Evolutionary conservation across 2,329 filamentous ascomycete species (phyloP).

Genomic region (Ilyonectria destructans): DNA sequence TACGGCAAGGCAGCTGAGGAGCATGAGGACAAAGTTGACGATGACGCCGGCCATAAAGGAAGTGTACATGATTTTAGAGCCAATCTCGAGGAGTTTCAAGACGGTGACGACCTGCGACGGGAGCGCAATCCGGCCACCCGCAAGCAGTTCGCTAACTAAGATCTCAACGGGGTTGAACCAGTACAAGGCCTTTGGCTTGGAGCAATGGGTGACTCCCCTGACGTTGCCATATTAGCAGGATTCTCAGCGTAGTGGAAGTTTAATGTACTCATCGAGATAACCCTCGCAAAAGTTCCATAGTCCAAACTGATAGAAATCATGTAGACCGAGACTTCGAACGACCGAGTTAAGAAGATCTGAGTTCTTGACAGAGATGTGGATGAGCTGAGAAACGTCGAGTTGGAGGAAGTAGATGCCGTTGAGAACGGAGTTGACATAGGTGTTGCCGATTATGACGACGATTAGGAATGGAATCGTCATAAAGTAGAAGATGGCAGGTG

Average conservation of each 20-base stretch:
- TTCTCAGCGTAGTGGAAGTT: not conserved
- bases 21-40: slow-evolving; percentile 81
- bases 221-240: slow-evolving; percentile 58
- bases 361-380: slow-evolving; percentile 81
- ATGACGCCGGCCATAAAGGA: slow-evolving; percentile 83
- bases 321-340: slow-evolving; percentile 86
- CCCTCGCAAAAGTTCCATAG: slow-evolving; percentile 95
- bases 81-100: slow-evolving; percentile 80
- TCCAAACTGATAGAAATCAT: slow-evolving; percentile 95
- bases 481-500: slow-evolving; percentile 80
- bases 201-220: slow-evolving; percentile 84
- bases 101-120: slow-evolving; percentile 82
- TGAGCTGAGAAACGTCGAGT: slow-evolving; percentile 86
- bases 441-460: slow-evolving; percentile 85
- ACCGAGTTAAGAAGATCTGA: slow-evolving; percentile 87
- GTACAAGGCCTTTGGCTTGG: slow-evolving; percentile 78
- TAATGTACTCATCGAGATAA: slow-evolving; percentile 74
- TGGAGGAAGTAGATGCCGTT: slow-evolving; percentile 87
- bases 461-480: slow-evolving; percentile 85
- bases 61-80: slow-evolving; percentile 90
- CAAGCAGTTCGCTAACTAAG: slow-evolving; percentile 83
- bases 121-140: slow-evolving; percentile 87
- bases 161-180: slow-evolving; percentile 95
- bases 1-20: slow-evolving; percentile 73
- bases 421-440: slow-evolving; percentile 73